Conservation (phyloP, 352 stramenopile species). For the Globisporangium middletonii region DNA sequence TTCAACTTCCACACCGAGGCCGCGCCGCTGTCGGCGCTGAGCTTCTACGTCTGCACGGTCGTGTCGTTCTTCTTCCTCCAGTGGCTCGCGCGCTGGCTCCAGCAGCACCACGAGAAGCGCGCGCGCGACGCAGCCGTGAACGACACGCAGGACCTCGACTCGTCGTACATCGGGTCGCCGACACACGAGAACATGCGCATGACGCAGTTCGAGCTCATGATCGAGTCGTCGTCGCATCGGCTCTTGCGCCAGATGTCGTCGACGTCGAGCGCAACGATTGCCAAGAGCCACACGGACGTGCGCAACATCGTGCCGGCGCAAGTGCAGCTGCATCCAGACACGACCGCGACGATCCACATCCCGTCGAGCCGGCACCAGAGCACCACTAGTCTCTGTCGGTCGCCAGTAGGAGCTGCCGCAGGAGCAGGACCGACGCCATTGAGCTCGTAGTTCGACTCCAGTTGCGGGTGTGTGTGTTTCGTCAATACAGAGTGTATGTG, state of each 20-base stretch:
- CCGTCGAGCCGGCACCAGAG: conserved; percentile 8
- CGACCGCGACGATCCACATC: conserved; percentile 15
- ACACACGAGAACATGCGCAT: conserved; percentile 19
- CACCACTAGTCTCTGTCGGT: background rate
- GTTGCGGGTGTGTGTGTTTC: too few relatives aligned
- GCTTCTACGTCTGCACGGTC: conserved; percentile 29
- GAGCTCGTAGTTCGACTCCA: background rate
- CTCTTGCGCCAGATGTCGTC: conserved; percentile 15
- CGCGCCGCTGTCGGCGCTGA: conserved; percentile 26
- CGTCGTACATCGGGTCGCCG: conserved; percentile 23
- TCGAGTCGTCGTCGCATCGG: conserved; percentile 21
- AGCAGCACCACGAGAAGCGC: conserved; percentile 23
- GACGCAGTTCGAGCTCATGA: conserved; percentile 43
- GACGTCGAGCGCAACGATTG: conserved; percentile 8
- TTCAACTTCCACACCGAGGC: conserved; percentile 54
- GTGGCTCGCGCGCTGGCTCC: conserved; percentile 27
- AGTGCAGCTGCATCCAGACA: conserved; percentile 14
- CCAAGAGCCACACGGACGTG: conserved; percentile 8
- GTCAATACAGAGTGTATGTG: too few relatives aligned
- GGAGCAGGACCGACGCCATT: background rate
- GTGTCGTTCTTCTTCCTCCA: conserved; percentile 39
- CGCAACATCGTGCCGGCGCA: conserved; percentile 14
- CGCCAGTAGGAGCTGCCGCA: background rate
- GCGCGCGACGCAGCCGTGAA: conserved; percentile 9
- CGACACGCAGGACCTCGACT: conserved; percentile 18